Base-by-base conservation (phyloP, 2,329 filamentous ascomycete species). In the Aureobasidium vineae region DNA sequence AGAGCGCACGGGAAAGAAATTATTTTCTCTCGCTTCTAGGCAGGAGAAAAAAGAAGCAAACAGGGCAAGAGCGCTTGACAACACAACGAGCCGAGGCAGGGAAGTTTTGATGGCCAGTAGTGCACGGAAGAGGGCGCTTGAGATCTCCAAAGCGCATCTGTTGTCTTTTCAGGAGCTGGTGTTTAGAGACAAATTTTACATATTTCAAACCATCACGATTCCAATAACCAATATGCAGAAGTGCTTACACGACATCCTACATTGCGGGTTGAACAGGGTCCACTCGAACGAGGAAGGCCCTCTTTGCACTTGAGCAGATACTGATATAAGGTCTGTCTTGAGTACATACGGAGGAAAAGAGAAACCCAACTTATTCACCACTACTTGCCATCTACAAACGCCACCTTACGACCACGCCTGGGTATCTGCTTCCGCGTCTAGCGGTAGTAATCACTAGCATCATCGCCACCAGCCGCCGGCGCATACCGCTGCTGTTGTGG, bases 371-470 rank as follows among this genome's bases (percentile, higher is more conserved):
- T 23, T 23, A 54, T 52, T 5, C 49, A 38, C 31, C 33, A 38
- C 10, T 16, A 50, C n/a, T 21, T 45, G 10, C 36, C 31, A 13
- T 41, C 36, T 36, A 26, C 11, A 38, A 61, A 61, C 41, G 28
- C 8, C 41, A 49, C 57, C 33, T 61, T 61, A 11, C 57, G 57
- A 49, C 21, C 33, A 38, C n/a, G 36, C 13, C 36, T 19, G 16
- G 3, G 53, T 28, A 2, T 31, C 8, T 26, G 8, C 43, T 63
- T 31, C 45, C 59, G 45, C 45, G 8, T 31, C 59, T 59, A 66
- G 63, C 75, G 69, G 69, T 76, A 77, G 66, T 73, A 77, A 60
- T 76, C 75, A 31, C 73, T 74, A 52, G 74, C 74, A 71, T 77
- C 71, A 40, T 69, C 76, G 52, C 68, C 72, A n/a, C 69, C 69